A percentile compares a stretch with the other conserved stretches of the same genome.
Evolutionary conservation across 108 stramenopile species (phyloP).

Genomic region (Seminavis robusta): DNA sequence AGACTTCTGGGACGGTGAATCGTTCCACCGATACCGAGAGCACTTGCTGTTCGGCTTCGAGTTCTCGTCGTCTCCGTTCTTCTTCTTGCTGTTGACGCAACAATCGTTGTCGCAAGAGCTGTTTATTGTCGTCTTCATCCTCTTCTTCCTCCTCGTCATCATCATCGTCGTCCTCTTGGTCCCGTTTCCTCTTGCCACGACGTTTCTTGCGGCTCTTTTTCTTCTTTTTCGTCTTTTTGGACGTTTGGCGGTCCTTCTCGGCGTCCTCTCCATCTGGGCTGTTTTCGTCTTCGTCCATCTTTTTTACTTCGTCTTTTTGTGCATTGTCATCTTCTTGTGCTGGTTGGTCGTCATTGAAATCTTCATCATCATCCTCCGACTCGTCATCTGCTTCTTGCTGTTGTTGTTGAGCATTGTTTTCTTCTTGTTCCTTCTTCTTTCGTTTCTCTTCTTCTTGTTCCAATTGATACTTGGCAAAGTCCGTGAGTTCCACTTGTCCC

Average conservation of each 20-base stretch:
- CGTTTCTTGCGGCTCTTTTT: background rate
- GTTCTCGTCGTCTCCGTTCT: constrained; percentile 47
- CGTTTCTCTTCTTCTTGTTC: constrained; percentile 36
- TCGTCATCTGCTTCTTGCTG: constrained; percentile 43
- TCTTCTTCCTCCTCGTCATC: constrained; percentile 42
- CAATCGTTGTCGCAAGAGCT: constrained; percentile 53
- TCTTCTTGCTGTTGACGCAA: constrained; percentile 60
- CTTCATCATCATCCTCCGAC: constrained; percentile 16
- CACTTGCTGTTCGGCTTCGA: constrained; percentile 71
- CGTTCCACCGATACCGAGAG: constrained; percentile 84
- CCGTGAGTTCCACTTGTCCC: constrained; percentile 62
- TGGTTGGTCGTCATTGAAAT: constrained; percentile 10
- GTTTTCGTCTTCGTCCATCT: constrained; percentile 17
- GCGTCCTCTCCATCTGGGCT: constrained; percentile 17
- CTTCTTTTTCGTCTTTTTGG: constrained; percentile 14
- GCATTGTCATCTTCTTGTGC: too few relatives aligned
- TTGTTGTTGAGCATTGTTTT: constrained; percentile 1
- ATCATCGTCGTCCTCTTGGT: constrained; percentile 17
- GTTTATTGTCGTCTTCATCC: constrained; percentile 72
- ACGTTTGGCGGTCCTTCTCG: constrained; percentile 14
- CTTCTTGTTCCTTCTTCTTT: constrained; percentile 21
- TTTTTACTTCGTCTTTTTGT: constrained; percentile 12
- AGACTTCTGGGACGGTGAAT: constrained; percentile 88
- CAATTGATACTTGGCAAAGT: constrained; percentile 34
- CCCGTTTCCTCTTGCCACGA: constrained; percentile 2